Evolutionary conservation across 768 basidiomycete genomes (phyloP), one percentile per base, ranked within the genome.

Genomic region (Podaxis carcinomalis): DNA sequence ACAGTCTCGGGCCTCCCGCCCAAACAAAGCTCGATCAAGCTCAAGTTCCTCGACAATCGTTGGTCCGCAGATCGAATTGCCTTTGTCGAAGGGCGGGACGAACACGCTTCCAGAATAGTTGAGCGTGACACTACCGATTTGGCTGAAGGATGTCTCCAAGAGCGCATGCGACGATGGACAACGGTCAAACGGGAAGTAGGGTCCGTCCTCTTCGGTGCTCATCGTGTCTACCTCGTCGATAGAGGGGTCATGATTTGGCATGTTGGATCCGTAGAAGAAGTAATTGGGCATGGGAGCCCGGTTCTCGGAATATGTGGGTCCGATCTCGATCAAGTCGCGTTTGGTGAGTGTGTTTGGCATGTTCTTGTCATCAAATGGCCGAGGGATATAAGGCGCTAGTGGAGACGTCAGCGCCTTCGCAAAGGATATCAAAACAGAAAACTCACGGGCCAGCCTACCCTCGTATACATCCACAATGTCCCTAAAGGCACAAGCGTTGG

Each of bases 211-310:
- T n/a, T 39, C 32, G 9, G 19, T 2, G 13, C 19, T 16, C 14
- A 5, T 19, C 25, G 25, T 21, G 14, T 51, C 36, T 35, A 50
- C 25, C 19, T 39, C 47, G 10, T 50, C 57, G 5, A 14, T 23
- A n/a, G 47, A 51, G 3, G 49, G 57, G 2, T 39, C 35, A 23
- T 27, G 51, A 11, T 50, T 49, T 9, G 32, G 49, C 25, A 58
- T 19, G 23, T 50, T 51, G 49, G 57, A 23, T 37, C 57, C 57
- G 11, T 51, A 51, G 49, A 58, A 58, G 23, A 58, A 36, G 47
- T 58, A 58, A 19, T 51, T 28, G 25, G 49, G 7, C 32, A 50
- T 40, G 9, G 57, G 57, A 11, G 35, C 21, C 32, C 23, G 21
- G 23, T n/a, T 35, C 7, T 40, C 11, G 10, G 21, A 27, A 16